Base-by-base conservation (phyloP, 495 filamentous ascomycete genomes). In the Penicillium egyptiacum region DNA sequence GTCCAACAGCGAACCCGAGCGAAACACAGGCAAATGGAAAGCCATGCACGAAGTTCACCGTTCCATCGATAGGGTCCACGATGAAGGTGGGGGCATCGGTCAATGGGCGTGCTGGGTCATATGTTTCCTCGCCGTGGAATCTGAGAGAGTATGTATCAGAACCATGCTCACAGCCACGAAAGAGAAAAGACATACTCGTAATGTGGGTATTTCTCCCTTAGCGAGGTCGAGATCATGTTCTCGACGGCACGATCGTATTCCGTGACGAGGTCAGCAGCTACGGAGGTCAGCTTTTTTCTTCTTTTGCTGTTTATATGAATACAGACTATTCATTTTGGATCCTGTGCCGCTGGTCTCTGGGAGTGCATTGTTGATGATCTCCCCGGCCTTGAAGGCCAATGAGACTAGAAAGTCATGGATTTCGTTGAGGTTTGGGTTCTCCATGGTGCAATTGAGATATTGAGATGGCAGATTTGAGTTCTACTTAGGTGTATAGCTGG, bases 31-130 rank as follows among this genome's bases (percentile, higher is more conserved):
- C 88, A 63, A 86, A 81, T 14, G 91, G 88, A 74, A 90, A 88
- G 50, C 78, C 78, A 73, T 96, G 91, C 6, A 96, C 83, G 64
- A 96, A 96, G 75, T 96, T 96, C 45, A 85, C 85, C 12, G 90
- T 95, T 56, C 91, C 91, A 75, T 96, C 91, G 64, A 95, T 92
- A 40, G 91, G 91, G 75, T 96, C 91, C 56, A 88, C 83, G 71
- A 96, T 82, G 74, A 96, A 96, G 44, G 91, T 96, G 1, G 91
- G 91, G 1, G 75, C 78, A 37, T 79, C 64, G 3, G 87, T 90
- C 54, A 96, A 75, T 25, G 66, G 75, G 57, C 75, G 74, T 53
- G 86, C 83, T 26, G 88, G 80, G 45, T 86, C 72, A 79, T 92
- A 94, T 19, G 88, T 95, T 70, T 96, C 91, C 66, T 94, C 90